Conservation (phyloP, 257 asterid species). For the Plantago major region DNA sequence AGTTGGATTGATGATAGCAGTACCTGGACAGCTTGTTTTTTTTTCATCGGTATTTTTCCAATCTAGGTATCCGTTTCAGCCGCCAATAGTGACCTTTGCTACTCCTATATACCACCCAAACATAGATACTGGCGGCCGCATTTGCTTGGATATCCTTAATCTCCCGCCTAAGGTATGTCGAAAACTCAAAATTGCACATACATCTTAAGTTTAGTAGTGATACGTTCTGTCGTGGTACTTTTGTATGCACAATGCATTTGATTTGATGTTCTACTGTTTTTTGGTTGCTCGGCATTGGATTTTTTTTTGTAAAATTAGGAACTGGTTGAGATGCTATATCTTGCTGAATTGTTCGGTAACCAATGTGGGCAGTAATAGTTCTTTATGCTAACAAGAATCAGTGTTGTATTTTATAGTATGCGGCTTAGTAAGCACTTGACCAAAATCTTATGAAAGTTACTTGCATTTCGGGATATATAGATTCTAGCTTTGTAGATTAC, state of each 20-base stretch:
- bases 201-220: not conserved
- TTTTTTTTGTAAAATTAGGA: too few species aligned
- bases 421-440: too few species aligned
- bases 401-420: too few species aligned
- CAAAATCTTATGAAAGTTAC: too few species aligned
- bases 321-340: too few species aligned
- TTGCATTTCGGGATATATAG: too few species aligned
- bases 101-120: constrained; percentile 86
- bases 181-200: not conserved
- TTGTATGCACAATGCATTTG: not conserved
- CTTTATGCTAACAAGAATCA: too few species aligned
- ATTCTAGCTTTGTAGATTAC: too few species aligned
- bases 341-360: too few species aligned
- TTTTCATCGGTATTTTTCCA: not conserved
- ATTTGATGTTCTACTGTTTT: not conserved
- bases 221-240: not conserved
- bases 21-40: not conserved
- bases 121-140: constrained; percentile 86
- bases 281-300: too few species aligned
- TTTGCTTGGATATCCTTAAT: constrained; percentile 89
- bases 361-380: too few species aligned
- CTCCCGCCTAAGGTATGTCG: constrained; percentile 80
- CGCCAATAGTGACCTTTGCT: constrained; percentile 70
- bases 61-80: constrained; percentile 83
- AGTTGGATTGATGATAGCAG: not conserved